phyloP scores from a whole-genome alignment of 495 filamentous ascomycete genomes.

The Trichoderma orchidacearum region DNA sequence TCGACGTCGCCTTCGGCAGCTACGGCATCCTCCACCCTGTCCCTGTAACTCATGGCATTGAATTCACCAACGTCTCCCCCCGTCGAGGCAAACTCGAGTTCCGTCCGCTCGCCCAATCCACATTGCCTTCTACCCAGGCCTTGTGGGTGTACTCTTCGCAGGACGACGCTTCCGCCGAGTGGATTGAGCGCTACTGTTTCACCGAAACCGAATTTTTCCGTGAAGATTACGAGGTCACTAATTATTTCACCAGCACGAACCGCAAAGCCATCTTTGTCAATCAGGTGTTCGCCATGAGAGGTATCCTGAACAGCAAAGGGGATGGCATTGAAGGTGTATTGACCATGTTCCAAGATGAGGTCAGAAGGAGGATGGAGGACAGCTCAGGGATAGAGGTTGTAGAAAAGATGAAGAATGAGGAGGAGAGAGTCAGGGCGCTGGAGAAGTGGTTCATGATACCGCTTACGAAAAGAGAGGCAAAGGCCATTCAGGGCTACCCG shows the following conservation, averaged over 20 bases:
- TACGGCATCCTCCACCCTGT: slow-evolving; percentile 19
- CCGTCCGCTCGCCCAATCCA: slow-evolving; percentile 12
- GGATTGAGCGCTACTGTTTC: slow-evolving; percentile 28
- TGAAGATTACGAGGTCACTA: slow-evolving; percentile 45
- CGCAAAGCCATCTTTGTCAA: slow-evolving; percentile 28
- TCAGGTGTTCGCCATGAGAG: slow-evolving; percentile 20
- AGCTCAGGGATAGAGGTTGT: slow-evolving; percentile 24
- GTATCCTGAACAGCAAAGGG: slow-evolving; percentile 24
- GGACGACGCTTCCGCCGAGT: slow-evolving; percentile 8
- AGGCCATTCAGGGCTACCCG: slow-evolving; percentile 37
- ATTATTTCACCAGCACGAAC: slow-evolving; percentile 29
- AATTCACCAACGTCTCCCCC: slow-evolving; percentile 4
- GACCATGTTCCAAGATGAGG: slow-evolving; percentile 38
- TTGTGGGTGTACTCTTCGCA: slow-evolving; percentile 30
- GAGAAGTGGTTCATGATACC: slow-evolving; percentile 41
- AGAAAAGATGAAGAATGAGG: slow-evolving; percentile 33
- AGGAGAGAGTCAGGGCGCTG: slow-evolving; percentile 36
- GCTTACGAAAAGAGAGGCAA: slow-evolving; percentile 33
- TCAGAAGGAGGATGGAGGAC: slow-evolving; percentile 44
- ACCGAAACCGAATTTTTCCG: slow-evolving; percentile 27
- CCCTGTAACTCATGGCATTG: slow-evolving; percentile 9
- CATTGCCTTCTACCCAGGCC: slow-evolving; percentile 12
- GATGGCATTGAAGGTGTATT: slow-evolving; percentile 16
- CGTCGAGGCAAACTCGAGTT: slow-evolving; percentile 10
- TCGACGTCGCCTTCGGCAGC: slow-evolving; percentile 63